Evolutionary conservation across 345 rosid species (phyloP).

Genomic region (Camelina hispida): DNA sequence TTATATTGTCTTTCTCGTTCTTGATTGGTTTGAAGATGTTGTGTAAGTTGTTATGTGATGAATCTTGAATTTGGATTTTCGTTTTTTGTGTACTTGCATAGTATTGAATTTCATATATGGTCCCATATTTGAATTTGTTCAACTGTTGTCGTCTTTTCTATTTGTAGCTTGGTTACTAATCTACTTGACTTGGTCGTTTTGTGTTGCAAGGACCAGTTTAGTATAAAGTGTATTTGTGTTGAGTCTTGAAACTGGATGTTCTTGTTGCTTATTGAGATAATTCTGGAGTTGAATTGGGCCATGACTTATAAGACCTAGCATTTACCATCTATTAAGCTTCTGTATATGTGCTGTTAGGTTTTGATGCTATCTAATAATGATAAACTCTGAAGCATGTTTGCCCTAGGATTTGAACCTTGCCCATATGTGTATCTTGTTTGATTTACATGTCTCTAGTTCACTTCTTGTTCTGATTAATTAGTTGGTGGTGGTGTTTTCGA

Average conservation of each 20-base stretch:
- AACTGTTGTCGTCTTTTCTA: constrained; percentile 9
- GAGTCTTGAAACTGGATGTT: constrained; percentile 19
- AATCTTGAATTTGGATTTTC: constrained; percentile 14
- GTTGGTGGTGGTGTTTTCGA: constrained; percentile 15
- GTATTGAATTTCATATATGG: constrained; percentile 12
- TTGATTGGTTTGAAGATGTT: constrained; percentile 24
- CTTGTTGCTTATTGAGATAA: constrained; percentile 18
- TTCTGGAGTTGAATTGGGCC: neutral
- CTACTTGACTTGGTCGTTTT: constrained; percentile 13
- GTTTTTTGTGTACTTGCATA: constrained; percentile 6
- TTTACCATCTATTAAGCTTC: constrained; percentile 4
- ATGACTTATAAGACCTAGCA: neutral
- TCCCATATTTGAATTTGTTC: constrained; percentile 10
- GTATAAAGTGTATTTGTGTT: neutral
- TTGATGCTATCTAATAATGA: constrained; percentile 7
- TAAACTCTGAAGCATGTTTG: constrained; percentile 3
- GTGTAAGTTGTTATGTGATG: constrained; percentile 10
- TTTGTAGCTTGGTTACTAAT: neutral
- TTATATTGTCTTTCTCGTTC: constrained; percentile 18
- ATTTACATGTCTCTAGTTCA: neutral
- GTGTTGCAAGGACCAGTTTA: neutral
- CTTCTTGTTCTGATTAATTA: constrained; percentile 14
- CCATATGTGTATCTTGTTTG: neutral
- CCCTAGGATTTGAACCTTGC: neutral
- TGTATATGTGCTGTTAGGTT: neutral